Evolutionary conservation across 345 rosid genomes (phyloP).

Genomic region (Populus pruinosa): DNA sequence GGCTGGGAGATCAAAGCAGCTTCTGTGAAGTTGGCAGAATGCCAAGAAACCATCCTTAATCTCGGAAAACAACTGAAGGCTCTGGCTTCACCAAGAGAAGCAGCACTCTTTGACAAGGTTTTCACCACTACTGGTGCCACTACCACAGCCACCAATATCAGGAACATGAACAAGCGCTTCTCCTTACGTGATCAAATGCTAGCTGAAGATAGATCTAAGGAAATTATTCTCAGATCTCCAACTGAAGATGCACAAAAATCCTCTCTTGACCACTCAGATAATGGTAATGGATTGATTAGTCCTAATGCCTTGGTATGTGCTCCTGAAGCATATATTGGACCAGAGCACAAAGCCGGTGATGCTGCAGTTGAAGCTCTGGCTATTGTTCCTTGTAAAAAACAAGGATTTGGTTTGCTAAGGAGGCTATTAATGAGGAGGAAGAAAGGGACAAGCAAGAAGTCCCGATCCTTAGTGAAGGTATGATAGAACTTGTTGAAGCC

Average conservation of each 20-base stretch:
- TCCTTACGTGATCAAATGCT: constrained; percentile 64
- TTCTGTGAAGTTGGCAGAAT: constrained; percentile 77
- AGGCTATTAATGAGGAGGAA: constrained; percentile 67
- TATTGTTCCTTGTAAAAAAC: constrained; percentile 51
- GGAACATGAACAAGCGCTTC: constrained; percentile 36
- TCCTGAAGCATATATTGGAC: constrained; percentile 28
- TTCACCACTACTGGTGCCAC: constrained; percentile 25
- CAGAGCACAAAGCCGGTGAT: constrained; percentile 25
- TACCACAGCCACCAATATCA: constrained; percentile 22
- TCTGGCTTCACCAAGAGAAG: constrained; percentile 49
- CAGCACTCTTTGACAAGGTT: constrained; percentile 40
- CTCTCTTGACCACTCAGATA: constrained; percentile 15
- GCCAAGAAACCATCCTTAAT: constrained; percentile 78
- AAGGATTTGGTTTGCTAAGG: constrained; percentile 53
- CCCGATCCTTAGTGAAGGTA: constrained; percentile 21
- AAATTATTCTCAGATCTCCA: constrained; percentile 33
- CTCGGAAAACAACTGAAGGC: constrained; percentile 79
- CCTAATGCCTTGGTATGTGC: constrained; percentile 18
- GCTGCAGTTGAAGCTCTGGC: constrained; percentile 33
- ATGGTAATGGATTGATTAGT: constrained; percentile 16
- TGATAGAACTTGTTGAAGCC: constrained; percentile 8
- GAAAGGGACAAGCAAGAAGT: constrained; percentile 54
- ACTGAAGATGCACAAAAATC: constrained; percentile 15
- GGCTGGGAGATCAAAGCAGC: constrained; percentile 67
- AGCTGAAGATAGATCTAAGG: constrained; percentile 52